These are phyloP conservation scores for Kluyveromyces lactis DNA, from an alignment of 805 yeast species.

Conservation along the genomic window DNA sequence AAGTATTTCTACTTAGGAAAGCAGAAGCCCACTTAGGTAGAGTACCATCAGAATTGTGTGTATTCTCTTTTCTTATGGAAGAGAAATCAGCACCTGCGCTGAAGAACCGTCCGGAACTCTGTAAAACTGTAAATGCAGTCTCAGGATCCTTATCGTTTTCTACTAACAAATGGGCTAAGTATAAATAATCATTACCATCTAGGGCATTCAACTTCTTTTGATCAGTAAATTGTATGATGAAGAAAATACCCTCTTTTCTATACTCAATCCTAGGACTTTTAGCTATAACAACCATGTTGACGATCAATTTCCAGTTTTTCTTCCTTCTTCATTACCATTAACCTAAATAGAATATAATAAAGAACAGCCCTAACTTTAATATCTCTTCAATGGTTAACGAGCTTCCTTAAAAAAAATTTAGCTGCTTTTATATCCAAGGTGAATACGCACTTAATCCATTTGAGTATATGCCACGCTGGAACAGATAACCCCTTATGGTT, in stretches of 20 bases:
- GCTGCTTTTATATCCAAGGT: too few relatives aligned
- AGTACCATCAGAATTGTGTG: constrained; percentile 13
- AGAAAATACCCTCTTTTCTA: constrained; percentile 25
- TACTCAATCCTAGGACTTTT: constrained; percentile 12
- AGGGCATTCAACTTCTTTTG: constrained; percentile 62
- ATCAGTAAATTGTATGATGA: constrained; percentile 57
- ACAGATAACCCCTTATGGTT: too few relatives aligned
- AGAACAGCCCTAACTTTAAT: too few relatives aligned
- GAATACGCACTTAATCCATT: too few relatives aligned
- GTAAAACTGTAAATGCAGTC: constrained; percentile 57
- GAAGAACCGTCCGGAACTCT: constrained; percentile 66
- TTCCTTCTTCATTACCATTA: too few relatives aligned
- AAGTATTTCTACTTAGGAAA: constrained; percentile 65
- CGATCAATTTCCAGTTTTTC: too few relatives aligned
- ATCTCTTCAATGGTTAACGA: too few relatives aligned
- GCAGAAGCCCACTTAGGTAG: constrained; percentile 41
- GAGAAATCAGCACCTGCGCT: constrained; percentile 79
- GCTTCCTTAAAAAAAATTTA: too few relatives aligned
- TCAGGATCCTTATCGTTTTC: constrained; percentile 54
- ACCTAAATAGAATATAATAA: too few relatives aligned
- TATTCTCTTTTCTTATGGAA: constrained; percentile 14
- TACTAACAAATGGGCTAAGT: constrained; percentile 50
- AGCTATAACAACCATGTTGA: constrained; percentile 5
- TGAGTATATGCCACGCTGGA: too few relatives aligned
- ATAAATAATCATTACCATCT: constrained; percentile 52